Evolutionary conservation across 805 yeast species (phyloP).

Genomic region (Groenewaldozyma tartarivorans): DNA sequence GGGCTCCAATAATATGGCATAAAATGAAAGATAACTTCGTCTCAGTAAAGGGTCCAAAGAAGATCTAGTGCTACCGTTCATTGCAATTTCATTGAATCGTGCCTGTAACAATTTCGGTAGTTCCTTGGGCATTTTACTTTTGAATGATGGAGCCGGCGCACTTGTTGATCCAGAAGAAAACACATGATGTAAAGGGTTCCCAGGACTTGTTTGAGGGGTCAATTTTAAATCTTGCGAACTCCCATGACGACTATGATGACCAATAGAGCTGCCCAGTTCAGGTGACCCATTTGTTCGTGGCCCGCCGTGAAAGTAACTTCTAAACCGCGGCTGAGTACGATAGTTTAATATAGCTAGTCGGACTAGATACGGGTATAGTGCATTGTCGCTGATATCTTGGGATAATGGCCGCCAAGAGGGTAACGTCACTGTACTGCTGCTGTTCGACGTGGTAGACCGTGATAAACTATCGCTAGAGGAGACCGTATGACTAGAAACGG

Average conservation of each 20-base stretch:
- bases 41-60: slow-evolving; percentile 39
- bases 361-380: slow-evolving; percentile 42
- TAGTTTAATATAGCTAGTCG: slow-evolving; percentile 51
- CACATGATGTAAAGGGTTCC: neutral
- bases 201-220: slow-evolving; percentile 4
- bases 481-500: slow-evolving; percentile 3
- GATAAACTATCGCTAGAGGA: neutral
- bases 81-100: slow-evolving; percentile 26
- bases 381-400: slow-evolving; percentile 13
- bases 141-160: slow-evolving; percentile 16
- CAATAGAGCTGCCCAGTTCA: neutral
- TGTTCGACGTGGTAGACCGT: no score
- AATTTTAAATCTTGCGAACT: slow-evolving; percentile 3
- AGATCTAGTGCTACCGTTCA: slow-evolving; percentile 19
- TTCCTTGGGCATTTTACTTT: slow-evolving; percentile 22
- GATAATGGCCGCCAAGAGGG: slow-evolving; percentile 14
- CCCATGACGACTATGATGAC: slow-evolving; percentile 5
- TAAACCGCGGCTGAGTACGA: slow-evolving; percentile 54
- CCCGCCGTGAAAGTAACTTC: slow-evolving; percentile 20
- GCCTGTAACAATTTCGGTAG: slow-evolving; percentile 24
- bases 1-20: slow-evolving; percentile 50
- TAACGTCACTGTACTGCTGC: neutral
- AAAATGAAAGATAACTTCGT: slow-evolving; percentile 50
- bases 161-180: slow-evolving; percentile 1
- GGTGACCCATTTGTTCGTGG: no score